These are phyloP conservation scores for Exophiala phaeomuriformis DNA, from an alignment of 2,329 filamentous ascomycete genomes.

Conservation along the genomic window DNA sequence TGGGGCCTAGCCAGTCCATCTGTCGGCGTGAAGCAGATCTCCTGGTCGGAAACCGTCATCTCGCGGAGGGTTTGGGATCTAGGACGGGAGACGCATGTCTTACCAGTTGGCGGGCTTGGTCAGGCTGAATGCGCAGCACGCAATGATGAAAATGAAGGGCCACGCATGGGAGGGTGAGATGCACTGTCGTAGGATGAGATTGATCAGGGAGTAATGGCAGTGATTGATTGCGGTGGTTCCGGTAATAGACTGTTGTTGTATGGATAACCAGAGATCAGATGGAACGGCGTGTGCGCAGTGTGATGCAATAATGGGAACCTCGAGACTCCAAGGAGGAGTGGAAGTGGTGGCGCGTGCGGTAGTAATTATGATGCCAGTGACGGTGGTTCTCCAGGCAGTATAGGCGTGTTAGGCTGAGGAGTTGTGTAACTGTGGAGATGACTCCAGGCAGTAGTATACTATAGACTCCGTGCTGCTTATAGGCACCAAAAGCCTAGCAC, in stretches of 20 bases:
- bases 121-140: not conserved
- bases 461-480: not conserved
- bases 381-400: not conserved
- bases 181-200: not conserved
- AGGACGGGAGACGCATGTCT: conserved; percentile 13
- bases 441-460: not conserved
- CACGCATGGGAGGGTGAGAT: not conserved
- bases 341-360: not conserved
- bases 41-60: conserved; percentile 18
- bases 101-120: not conserved
- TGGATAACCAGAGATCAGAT: not conserved
- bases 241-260: not conserved
- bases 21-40: conserved; percentile 20
- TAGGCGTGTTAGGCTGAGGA: not conserved
- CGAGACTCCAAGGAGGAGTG: not conserved
- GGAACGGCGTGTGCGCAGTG: not conserved
- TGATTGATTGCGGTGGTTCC: not conserved
- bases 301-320: not conserved
- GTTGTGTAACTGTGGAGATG: too few species aligned
- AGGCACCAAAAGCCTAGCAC: too few species aligned
- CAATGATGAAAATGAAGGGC: not conserved
- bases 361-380: not conserved
- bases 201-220: not conserved
- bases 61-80: conserved; percentile 13
- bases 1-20: conserved; percentile 11